These are phyloP conservation scores for Endocarpon pusillum DNA, from an alignment of 495 filamentous ascomycete species.

Conservation along the genomic window DNA sequence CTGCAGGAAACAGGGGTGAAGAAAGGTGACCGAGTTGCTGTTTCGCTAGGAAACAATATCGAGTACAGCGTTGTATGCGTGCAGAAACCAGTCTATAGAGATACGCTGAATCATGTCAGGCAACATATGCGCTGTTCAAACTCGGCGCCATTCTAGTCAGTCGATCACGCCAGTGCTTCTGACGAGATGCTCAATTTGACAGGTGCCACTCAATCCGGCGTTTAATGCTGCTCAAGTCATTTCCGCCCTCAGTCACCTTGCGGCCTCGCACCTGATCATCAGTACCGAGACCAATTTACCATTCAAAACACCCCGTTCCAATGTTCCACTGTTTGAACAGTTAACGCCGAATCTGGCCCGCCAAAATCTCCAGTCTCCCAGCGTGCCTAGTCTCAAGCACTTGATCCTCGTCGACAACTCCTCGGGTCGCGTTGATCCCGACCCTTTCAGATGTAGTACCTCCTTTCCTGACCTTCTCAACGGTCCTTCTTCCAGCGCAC, in stretches of 20 bases:
- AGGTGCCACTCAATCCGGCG: conserved; percentile 80
- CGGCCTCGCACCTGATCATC: conserved; percentile 61
- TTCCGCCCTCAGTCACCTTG: conserved; percentile 61
- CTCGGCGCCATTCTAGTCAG: conserved; percentile 71
- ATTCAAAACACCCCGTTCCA: conserved; percentile 61
- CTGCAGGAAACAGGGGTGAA: conserved; percentile 55
- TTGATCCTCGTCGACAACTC: conserved; percentile 77
- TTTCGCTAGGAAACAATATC: conserved; percentile 69
- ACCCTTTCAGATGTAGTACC: conserved; percentile 28
- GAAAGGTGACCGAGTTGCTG: conserved; percentile 74
- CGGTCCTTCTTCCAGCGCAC: conserved; percentile 23
- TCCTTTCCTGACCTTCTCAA: conserved; percentile 32
- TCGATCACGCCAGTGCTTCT: no score
- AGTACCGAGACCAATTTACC: conserved; percentile 73
- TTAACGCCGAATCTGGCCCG: conserved; percentile 42
- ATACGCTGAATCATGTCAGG: conserved; percentile 11
- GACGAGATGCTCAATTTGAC: conserved; percentile 1
- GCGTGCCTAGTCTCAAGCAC: conserved; percentile 49
- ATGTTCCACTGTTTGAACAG: conserved; percentile 47
- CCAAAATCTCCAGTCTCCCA: conserved; percentile 38
- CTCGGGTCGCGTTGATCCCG: conserved; percentile 32
- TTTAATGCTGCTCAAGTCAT: conserved; percentile 71
- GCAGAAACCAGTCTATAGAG: not conserved
- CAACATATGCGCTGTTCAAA: conserved; percentile 83
- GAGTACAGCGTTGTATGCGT: conserved; percentile 55